Percentiles rank a stretch among this genome's conserved stretches.
These are phyloP conservation scores for Xylaria sp. DNA, from an alignment of 2,329 filamentous ascomycete genomes.

Conservation along the genomic window DNA sequence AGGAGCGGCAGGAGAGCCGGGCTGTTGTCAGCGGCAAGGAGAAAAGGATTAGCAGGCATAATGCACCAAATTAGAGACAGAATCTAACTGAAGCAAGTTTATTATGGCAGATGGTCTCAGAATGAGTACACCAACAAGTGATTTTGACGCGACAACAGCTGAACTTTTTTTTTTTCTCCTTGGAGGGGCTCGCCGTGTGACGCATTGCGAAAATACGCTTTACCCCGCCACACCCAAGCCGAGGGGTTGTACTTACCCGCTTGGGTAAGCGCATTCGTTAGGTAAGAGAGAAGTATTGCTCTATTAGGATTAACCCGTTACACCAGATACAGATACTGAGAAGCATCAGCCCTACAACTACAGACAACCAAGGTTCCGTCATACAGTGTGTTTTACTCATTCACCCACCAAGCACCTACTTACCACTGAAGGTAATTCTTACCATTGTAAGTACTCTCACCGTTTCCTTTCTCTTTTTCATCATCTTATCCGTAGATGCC, in stretches of 20 bases:
- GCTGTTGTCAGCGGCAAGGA: constrained; percentile 83
- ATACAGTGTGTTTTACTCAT: not conserved
- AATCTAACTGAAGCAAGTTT: no score
- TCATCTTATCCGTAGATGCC: no score
- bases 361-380: no score
- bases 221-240: constrained; percentile 15
- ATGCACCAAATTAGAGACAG: not conserved
- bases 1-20: constrained; percentile 76
- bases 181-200: constrained; percentile 32
- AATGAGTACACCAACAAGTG: no score
- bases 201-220: constrained; percentile 18
- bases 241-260: not conserved
- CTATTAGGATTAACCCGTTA: not conserved
- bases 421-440: no score
- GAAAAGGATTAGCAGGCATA: constrained; percentile 66
- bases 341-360: no score
- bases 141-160: not conserved
- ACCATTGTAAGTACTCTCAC: no score
- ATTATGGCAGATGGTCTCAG: not conserved
- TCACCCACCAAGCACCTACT: no score
- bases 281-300: not conserved
- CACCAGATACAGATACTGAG: no score
- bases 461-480: no score
- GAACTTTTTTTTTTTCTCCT: constrained; percentile 13
- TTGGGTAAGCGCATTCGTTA: no score